Base-by-base conservation (phyloP, 768 basidiomycete genomes). In the Chalciporus chontae region DNA sequence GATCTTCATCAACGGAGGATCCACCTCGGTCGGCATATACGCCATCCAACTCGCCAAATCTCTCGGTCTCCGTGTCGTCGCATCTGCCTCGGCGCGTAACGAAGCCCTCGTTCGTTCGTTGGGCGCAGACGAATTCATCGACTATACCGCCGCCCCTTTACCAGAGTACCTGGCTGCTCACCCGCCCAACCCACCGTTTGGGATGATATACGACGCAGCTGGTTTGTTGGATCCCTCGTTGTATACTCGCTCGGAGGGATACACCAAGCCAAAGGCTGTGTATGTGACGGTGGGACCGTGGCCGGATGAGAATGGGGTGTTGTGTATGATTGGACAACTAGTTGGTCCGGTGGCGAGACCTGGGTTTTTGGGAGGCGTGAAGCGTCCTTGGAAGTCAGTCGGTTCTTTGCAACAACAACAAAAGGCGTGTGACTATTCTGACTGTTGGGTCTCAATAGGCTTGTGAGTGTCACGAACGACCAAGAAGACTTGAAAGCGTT, bases 1-100 rank as follows among this genome's bases (percentile, higher is more conserved):
- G 2, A 69, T 90, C 4, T 77, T 90, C 55, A 70, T 91, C 58
- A 83, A 86, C 48, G 87, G 87, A 0, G 88, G 85, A 4, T 83
- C 81, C 44, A 79, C 83, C 1, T 68, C 80, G 11, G 84, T 88
- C 1, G 88, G 87, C 4, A 69, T 74, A n/a, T 77, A 77, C 55
- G 87, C 84, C 1, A 84, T 90, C 42, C 85, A 89, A 62, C 61
- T 89, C 9, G 85, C 87, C 8, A 90, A 88, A 60, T 74, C 78
- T 1, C 72, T 71, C 52, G 84, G 84, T 4, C 79, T 79, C 47
- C 69, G 53, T 4, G 85, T 89, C 5, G 70, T 77, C 2, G 78
- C 79, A 0, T 79, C 75, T 26, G 84, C 83, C 8, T 87, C 84
- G 4, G 71, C 61, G 1, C 78, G 73, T 62, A 88, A 87, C 52